Conservation (phyloP, 2,329 filamentous ascomycete genomes). For the Niveomyces coronatus region DNA sequence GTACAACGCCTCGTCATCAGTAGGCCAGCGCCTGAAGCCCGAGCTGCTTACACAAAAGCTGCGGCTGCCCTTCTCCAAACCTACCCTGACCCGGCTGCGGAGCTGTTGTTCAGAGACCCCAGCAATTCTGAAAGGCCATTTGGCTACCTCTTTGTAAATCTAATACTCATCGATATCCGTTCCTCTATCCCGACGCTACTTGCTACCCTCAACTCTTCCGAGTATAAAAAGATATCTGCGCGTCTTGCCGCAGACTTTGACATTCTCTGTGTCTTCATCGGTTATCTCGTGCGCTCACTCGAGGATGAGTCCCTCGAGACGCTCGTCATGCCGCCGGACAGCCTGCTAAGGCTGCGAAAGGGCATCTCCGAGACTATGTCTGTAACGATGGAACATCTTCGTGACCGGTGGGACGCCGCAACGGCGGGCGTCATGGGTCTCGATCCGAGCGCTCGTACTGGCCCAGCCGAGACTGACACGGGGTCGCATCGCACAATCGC, state of each 20-base stretch:
- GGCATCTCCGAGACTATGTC: slow-evolving; percentile 54
- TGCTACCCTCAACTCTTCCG: slow-evolving; percentile 42
- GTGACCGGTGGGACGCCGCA: slow-evolving; percentile 60
- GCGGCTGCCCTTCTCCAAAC: slow-evolving; percentile 45
- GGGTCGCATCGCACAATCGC: slow-evolving; percentile 39
- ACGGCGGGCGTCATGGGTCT: slow-evolving; percentile 52
- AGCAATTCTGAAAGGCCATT: slow-evolving; percentile 39
- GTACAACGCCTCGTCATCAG: slow-evolving; percentile 44
- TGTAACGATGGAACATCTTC: slow-evolving; percentile 52
- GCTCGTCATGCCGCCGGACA: slow-evolving; percentile 44
- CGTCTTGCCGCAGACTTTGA: slow-evolving; percentile 53
- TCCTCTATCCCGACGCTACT: slow-evolving; percentile 52
- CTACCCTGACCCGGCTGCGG: slow-evolving; percentile 37
- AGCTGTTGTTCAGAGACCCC: slow-evolving; percentile 42
- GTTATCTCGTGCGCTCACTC: slow-evolving; percentile 43
- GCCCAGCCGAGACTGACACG: slow-evolving; percentile 31
- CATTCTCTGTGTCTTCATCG: slow-evolving; percentile 49
- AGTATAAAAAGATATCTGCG: slow-evolving; percentile 39
- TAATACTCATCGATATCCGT: slow-evolving; percentile 56
- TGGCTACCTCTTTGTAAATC: slow-evolving; percentile 51
- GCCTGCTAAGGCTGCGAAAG: slow-evolving; percentile 50
- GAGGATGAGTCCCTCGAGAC: slow-evolving; percentile 34
- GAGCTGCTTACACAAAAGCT: slow-evolving; percentile 49
- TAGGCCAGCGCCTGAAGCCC: slow-evolving; percentile 42
- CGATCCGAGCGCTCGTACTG: slow-evolving; percentile 43